A percentile compares a stretch with the other conserved stretches of the same genome.
Evolutionary conservation across 495 filamentous ascomycete genomes (phyloP).

Genomic region (Neurospora sp.): DNA sequence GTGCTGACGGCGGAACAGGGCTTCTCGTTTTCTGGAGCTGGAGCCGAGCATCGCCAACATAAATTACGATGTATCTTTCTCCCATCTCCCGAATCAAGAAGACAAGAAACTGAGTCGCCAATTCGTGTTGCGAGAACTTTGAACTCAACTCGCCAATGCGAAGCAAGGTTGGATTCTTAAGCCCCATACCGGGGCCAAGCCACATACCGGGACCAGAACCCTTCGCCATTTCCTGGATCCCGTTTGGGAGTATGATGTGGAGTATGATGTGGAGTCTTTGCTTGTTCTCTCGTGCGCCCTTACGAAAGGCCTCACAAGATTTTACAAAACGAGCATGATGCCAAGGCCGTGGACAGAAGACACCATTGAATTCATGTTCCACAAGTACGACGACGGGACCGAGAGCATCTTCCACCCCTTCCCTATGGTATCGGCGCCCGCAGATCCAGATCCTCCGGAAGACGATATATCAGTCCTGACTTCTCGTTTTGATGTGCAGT

Average conservation of each 20-base stretch:
- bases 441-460: neutral
- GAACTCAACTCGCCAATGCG: neutral
- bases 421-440: neutral
- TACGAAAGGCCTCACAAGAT: neutral
- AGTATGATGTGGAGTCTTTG: too few species aligned
- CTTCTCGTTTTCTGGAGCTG: neutral
- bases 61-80: neutral
- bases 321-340: neutral
- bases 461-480: neutral
- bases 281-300: neutral
- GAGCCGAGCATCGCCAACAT: neutral
- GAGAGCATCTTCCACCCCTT: rapidly evolving
- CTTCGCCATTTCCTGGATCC: neutral
- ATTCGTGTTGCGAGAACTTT: neutral
- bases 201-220: neutral
- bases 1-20: neutral
- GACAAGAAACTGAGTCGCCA: neutral
- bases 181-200: too few species aligned
- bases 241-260: too few species aligned
- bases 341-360: neutral
- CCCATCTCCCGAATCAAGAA: neutral
- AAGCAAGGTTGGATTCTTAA: too few species aligned
- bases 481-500: neutral
- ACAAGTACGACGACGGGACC: neutral
- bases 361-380: neutral